Evolutionary conservation across 176 grass and related monocot genomes (phyloP), one percentile per base, ranked within the genome.

Genomic region (Zoysia japonica): DNA sequence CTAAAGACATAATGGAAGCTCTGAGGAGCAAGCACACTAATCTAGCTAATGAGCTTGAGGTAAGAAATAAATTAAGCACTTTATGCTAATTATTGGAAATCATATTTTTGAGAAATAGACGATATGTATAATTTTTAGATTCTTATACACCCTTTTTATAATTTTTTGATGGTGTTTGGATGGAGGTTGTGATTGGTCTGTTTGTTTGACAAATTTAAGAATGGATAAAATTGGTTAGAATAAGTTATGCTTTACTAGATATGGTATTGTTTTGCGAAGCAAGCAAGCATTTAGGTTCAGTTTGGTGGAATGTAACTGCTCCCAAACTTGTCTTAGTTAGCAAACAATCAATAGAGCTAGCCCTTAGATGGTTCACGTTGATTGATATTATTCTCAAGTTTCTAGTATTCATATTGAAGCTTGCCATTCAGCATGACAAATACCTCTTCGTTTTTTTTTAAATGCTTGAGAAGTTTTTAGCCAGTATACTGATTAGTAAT

Each of bases 1-100:
- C 96, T 74, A 99, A 99, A 77, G 96, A 99, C 71, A 99, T 99
- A 79, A 99, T 99, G 96, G 96, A 99, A 85, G 76, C 88, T 91
- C 91, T 99, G 71, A 91, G 96, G 71, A 95, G 91, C 86, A 99
- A 95, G 74, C 96, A 99, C 76, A 89, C 87, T 47, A 89, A 85
- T 81, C 82, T 89, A 81, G 87, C 87, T 57, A 89, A 85, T 2
- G 87, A 89, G 48, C 87, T 89, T 20, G 87, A 89, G 87, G 87
- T 89, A 85, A 85, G 50, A 67, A 71, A 65, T 75, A 71, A 71
- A 19, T 19, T 46, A 17, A 70, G 2, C 53, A 51, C 6, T 65
- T 77, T 75, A 61, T 83, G 48, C 37, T 20, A 2, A 3, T 5
- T 0, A 12, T 78, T 67, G 3, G 74, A 38, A 61, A 72, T 57